Evolutionary conservation across 2,329 filamentous ascomycete genomes (phyloP), one percentile per base, ranked within the genome.

Genomic region (Ophiostoma piceae): DNA sequence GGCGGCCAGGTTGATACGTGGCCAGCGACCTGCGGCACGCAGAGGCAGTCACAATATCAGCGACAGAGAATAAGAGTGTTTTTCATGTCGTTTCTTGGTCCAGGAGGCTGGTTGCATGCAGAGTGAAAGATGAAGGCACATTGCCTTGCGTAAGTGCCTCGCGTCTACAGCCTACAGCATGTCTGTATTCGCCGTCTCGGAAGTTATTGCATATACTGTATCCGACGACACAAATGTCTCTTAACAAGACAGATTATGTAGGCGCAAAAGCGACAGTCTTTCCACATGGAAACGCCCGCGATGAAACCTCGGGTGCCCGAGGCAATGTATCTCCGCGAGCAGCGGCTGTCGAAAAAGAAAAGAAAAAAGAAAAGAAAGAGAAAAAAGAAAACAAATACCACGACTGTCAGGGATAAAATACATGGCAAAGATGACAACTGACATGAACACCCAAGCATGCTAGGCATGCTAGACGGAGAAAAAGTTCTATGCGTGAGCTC

Each of bases 1-100:
- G 70, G 65, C 68, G 54, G 32, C 67, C 70, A 67, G 62, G 32
- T 14, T 60, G 37, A 71, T 71, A 66, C 69, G 57, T 67, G 67
- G 43, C 41, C 35, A 16, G 5, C 41, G 39, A 51, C 29, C 51
- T 68, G 67, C 62, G 51, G 51, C 19, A 51, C 7, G 64, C 41
- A 14, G 8, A 66, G 4, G 43, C 19, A 67, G 62, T 51, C 12
- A 60, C 57, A 41, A 39, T 14, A 66, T 64, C 26, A 66, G n/a
- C 32, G 19, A 39, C 14, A 22, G 37, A 26, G 7, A 19, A 11
- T 26, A 14, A 26, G 26, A 62, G 57, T 14, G 11, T 51, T 12
- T 14, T 14, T 41, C 1, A 12, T 41, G 39, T 41, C 37, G 11
- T 54, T n/a, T 11, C 7, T 22, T 54, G 47, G 12, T 54, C 26